Evolutionary conservation across 2,329 filamentous ascomycete genomes (phyloP).

Genomic region (Trichoderma guizhouense): DNA sequence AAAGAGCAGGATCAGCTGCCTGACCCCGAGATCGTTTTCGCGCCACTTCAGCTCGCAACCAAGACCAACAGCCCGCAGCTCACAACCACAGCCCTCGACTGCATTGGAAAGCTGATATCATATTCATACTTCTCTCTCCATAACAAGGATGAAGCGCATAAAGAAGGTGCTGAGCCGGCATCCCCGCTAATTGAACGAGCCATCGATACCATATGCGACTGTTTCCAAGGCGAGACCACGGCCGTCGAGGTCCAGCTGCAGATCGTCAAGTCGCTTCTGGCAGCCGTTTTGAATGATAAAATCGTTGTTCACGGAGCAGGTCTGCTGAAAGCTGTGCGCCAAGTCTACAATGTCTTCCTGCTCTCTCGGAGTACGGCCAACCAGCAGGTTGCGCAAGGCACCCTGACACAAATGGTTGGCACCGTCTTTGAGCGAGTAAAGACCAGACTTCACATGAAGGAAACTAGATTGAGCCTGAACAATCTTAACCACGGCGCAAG

Average conservation of each 20-base stretch:
- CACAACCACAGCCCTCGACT: slow-evolving; percentile 88
- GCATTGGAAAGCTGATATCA: slow-evolving; percentile 97
- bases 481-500: slow-evolving; percentile 52
- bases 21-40: slow-evolving; percentile 88
- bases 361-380: slow-evolving; percentile 91
- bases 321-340: slow-evolving; percentile 89
- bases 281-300: slow-evolving; percentile 96
- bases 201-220: slow-evolving; percentile 99
- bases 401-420: slow-evolving; percentile 96
- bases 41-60: slow-evolving; percentile 84
- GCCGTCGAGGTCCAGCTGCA: slow-evolving; percentile 90
- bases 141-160: slow-evolving; percentile 41
- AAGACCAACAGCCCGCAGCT: slow-evolving; percentile 81
- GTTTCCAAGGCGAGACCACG: slow-evolving; percentile 95
- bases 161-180: slow-evolving; percentile 39
- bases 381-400: slow-evolving; percentile 95
- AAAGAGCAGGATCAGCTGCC: slow-evolving; percentile 80
- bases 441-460: slow-evolving; percentile 79
- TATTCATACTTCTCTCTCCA: slow-evolving; percentile 94
- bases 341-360: slow-evolving; percentile 98
- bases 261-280: slow-evolving; percentile 94
- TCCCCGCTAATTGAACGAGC: slow-evolving; percentile 90
- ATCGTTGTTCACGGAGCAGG: slow-evolving; percentile 97
- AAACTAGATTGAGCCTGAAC: slow-evolving; percentile 62
- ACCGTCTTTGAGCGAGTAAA: slow-evolving; percentile 97